A percentile compares a stretch with the other conserved stretches of the same genome.
Evolutionary conservation across 371 early-diverging fungal genomes (phyloP).

Genomic region (Mortierella sp.): DNA sequence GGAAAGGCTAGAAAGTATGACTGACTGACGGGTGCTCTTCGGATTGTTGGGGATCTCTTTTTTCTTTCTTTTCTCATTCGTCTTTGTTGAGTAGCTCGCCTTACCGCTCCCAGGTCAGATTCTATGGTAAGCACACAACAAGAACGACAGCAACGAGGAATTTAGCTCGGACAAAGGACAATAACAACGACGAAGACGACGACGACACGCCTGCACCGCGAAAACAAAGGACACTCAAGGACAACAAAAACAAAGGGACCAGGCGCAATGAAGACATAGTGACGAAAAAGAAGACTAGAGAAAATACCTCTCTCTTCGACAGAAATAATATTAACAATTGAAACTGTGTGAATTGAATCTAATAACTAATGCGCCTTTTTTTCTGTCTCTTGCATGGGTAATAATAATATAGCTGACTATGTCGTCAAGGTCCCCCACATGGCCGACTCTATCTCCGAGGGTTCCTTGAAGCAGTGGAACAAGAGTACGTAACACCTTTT

Average conservation of each 20-base stretch:
- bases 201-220: neutral
- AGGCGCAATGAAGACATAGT: conserved; percentile 22
- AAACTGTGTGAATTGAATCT: neutral
- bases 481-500: conserved; percentile 80
- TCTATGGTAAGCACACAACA: conserved; percentile 42
- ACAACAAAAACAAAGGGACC: neutral
- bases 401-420: conserved; percentile 70
- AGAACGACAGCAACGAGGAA: neutral
- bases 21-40: neutral
- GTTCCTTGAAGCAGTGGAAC: conserved; percentile 95
- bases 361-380: conserved; percentile 15
- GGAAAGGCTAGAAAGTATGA: neutral
- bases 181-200: no score
- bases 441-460: conserved; percentile 99
- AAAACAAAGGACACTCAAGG: neutral
- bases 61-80: neutral
- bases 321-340: neutral
- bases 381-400: conserved; percentile 36
- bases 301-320: neutral
- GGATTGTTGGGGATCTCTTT: neutral
- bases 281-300: conserved; percentile 17
- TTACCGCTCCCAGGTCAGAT: conserved; percentile 57
- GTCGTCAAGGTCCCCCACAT: conserved; percentile 95
- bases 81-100: conserved; percentile 31
- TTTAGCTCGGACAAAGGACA: neutral